Conservation (phyloP, 768 basidiomycete species). For the Rossbeevera mucosa region DNA sequence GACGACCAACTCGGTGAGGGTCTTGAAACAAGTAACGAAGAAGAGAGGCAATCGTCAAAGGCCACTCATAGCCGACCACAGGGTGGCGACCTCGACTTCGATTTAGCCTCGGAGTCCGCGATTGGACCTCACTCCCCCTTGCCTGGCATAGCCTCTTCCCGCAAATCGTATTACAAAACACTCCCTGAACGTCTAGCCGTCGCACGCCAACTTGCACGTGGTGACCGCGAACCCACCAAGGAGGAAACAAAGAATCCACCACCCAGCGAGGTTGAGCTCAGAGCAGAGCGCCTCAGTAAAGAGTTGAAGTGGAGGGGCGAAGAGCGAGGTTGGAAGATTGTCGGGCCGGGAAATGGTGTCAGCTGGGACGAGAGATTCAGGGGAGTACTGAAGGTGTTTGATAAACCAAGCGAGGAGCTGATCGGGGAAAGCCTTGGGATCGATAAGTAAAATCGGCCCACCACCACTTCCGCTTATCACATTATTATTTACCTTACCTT, state of each 20-base stretch:
- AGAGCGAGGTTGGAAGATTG: conserved; percentile 72
- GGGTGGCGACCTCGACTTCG: conserved; percentile 72
- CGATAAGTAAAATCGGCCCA: background rate
- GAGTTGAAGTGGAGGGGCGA: conserved; percentile 84
- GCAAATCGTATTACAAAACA: conserved; percentile 71
- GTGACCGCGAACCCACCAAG: conserved; percentile 79
- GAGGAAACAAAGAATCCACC: conserved; percentile 77
- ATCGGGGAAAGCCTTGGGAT: background rate
- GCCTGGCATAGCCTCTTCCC: conserved; percentile 59
- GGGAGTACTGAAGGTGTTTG: conserved; percentile 57
- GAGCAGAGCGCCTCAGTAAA: conserved; percentile 83
- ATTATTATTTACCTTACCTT: conserved; percentile 1
- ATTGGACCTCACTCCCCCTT: conserved; percentile 63
- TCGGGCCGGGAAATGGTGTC: conserved; percentile 57
- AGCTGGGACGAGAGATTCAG: conserved; percentile 77
- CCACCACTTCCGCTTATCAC: background rate
- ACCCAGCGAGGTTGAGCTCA: conserved; percentile 82
- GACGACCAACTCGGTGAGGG: conserved; percentile 13
- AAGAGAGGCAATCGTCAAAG: conserved; percentile 6
- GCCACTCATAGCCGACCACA: conserved; percentile 9
- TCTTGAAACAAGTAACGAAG: conserved; percentile 4
- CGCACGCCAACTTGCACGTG: conserved; percentile 71
- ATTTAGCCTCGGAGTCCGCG: conserved; percentile 57
- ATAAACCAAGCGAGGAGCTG: conserved; percentile 31
- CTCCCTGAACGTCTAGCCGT: conserved; percentile 62